A percentile compares a stretch with the other conserved stretches of the same genome.
phyloP scores from a whole-genome alignment of 164 flowering plant genomes.

The Akebia trifoliata region DNA sequence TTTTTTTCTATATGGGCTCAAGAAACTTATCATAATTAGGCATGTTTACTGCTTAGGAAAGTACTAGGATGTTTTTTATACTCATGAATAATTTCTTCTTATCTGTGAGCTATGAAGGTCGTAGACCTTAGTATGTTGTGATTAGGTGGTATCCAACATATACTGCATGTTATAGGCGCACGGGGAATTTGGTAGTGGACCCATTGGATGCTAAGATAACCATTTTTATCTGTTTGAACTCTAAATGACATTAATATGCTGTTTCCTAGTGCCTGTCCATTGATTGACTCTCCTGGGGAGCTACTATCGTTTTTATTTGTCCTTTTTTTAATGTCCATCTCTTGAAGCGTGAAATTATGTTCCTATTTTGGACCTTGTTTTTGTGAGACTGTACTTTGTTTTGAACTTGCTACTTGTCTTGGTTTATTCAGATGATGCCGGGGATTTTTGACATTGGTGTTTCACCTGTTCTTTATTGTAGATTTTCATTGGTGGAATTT shows the following conservation, averaged over 20 bases:
- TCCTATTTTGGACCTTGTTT: not conserved
- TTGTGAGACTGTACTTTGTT: not conserved
- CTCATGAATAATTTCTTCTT: too few relatives aligned
- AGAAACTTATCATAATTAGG: too few relatives aligned
- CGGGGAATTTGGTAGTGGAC: not conserved
- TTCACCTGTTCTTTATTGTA: constrained; percentile 24
- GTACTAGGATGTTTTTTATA: too few relatives aligned
- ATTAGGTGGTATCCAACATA: too few relatives aligned
- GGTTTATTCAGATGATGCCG: not conserved
- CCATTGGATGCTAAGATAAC: not conserved
- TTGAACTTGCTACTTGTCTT: not conserved
- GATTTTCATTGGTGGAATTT: constrained; percentile 92
- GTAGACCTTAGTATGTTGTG: too few relatives aligned
- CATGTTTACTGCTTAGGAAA: too few relatives aligned
- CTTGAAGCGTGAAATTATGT: not conserved
- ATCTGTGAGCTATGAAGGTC: too few relatives aligned
- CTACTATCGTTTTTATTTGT: not conserved
- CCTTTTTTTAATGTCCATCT: not conserved
- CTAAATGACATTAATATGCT: not conserved
- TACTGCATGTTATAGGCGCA: not conserved
- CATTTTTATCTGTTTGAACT: not conserved
- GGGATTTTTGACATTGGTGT: not conserved
- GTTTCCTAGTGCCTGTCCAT: not conserved
- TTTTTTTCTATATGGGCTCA: too few relatives aligned
- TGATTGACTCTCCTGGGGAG: not conserved